Base-by-base conservation (phyloP, 2,329 filamentous ascomycete species). In the Diaporthe helianthi region DNA sequence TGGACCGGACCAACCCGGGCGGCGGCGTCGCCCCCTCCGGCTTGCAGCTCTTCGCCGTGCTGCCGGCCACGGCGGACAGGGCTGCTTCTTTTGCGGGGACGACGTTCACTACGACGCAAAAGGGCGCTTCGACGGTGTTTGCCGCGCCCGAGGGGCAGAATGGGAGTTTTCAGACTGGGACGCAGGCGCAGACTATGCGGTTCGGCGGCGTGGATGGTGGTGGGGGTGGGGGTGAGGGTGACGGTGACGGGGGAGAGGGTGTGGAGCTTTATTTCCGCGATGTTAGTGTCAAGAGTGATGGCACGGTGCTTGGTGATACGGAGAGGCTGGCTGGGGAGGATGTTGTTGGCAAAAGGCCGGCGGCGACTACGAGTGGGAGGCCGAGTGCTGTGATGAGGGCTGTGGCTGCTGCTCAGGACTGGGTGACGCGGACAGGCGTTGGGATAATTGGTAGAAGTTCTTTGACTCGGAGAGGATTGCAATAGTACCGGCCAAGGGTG, bases 181-280 rank as follows among this genome's bases (percentile, higher is more conserved):
- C 78, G 26, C 88, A 86, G 12, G 81, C 81, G 65, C 89, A 92
- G 77, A 78, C 80, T 1, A 86, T 90, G 71, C 76, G 74, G 4
- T 87, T 92, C 70, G 80, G 79, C 13, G 73, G 71, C 3, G 73
- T 71, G 1, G 74, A 72, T 52, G 71, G 72, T 26, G 73, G 73
- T 44, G 65, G 19, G 1, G 74, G 72, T 53, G 71, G 72, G 24
- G 73, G 73, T 44, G 65, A n/a, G n/a, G 73, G 73, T 44, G 65
- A 9, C 1, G 74, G 72, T 53, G 71, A 72, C 24, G 73, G 73
- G 44, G 65, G 70, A 29, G 65, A 73, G 2, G 74, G 73, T 24
- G 78, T 76, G 55, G 79, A 84, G 76, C 78, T 91, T 54, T 93
- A 91, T 76, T 80, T 78, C 67, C 82, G 90, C 24, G 81, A 86